Base-by-base conservation (phyloP, 257 asterid species). In the Echium plantagineum region DNA sequence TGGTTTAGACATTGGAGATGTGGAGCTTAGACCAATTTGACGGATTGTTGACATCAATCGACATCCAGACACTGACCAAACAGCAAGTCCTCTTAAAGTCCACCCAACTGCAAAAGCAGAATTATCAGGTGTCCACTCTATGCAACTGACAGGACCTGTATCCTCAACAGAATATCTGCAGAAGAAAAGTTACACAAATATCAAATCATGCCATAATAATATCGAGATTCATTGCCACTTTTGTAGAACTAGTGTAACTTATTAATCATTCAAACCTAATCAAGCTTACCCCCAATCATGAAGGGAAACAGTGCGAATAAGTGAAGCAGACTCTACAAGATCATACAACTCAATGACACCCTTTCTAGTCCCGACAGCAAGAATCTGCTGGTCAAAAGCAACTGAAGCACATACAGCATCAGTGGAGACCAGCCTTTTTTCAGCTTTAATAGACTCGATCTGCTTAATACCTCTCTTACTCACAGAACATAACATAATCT, bases 61-160 rank as follows among this genome's bases (percentile, higher is more conserved):
- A 77, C 99, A 93, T 26, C 99, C 99, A 59, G 99, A 93, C 62
- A 93, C 91, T 66, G 99, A 93, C 99, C 99, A 93, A 76, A 93
- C 99, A 28, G 93, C 71, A 72, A 89, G 85, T 51, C 97, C 99
- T 74, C 97, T 84, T 73, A 89, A 78, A 79, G 86, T 89, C 97
- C 99, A 93, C 76, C 99, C 99, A 81, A 93, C 95, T 64, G 99
- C 94, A 75, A 93, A 93, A 64, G 94, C 91, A 67, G 95, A 83
- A 74, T 80, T 83, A 74, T 93, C 99, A 61, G 97, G 95, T 60
- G 97, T 83, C 99, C 97, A 93, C 26, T 94, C 91, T 70, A 93
- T 90, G 75, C 85, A 93, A 71, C 78, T 93, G 76, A 93, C 97
- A 67, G 96, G 84, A 63, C 99, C 99, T 63, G 96, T 86, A 74